Conservation (phyloP, 768 basidiomycete genomes). For the Boletus insuetus region DNA sequence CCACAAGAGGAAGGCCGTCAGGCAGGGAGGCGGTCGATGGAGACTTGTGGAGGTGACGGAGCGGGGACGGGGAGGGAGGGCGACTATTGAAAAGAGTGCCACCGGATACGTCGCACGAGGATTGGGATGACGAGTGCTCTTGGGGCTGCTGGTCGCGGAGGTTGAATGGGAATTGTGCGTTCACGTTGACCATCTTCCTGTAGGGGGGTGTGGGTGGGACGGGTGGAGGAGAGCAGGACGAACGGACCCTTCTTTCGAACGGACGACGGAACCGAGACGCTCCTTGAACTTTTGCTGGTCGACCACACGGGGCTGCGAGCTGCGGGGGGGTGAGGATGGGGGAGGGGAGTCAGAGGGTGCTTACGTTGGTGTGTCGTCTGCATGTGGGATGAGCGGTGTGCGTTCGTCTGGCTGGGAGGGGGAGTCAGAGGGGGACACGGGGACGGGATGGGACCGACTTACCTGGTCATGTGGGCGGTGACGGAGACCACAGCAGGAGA, state of each 20-base stretch:
- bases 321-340: constrained; percentile 4
- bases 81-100: constrained; percentile 25
- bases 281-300: constrained; percentile 53
- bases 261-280: constrained; percentile 53
- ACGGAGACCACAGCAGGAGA: constrained; percentile 29
- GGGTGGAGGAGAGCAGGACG: background rate
- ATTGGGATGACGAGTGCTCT: constrained; percentile 26
- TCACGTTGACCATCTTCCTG: constrained; percentile 73
- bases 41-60: constrained; percentile 18
- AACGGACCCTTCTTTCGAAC: constrained; percentile 58
- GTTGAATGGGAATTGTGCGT: constrained; percentile 59
- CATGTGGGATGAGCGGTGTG: constrained; percentile 29
- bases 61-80: constrained; percentile 20
- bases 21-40: constrained; percentile 22
- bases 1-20: constrained; percentile 6
- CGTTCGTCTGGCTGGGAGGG: constrained; percentile 18
- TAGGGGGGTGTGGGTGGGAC: background rate
- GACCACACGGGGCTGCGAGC: constrained; percentile 33
- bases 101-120: constrained; percentile 35
- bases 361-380: constrained; percentile 26
- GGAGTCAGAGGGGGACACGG: background rate
- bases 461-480: constrained; percentile 19
- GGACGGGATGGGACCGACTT: background rate
- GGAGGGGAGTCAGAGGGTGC: background rate
- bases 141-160: constrained; percentile 33